These are phyloP conservation scores for Chamaecyparis obtusa DNA, from an alignment of 75 land plant genomes.

Conservation along the genomic window DNA sequence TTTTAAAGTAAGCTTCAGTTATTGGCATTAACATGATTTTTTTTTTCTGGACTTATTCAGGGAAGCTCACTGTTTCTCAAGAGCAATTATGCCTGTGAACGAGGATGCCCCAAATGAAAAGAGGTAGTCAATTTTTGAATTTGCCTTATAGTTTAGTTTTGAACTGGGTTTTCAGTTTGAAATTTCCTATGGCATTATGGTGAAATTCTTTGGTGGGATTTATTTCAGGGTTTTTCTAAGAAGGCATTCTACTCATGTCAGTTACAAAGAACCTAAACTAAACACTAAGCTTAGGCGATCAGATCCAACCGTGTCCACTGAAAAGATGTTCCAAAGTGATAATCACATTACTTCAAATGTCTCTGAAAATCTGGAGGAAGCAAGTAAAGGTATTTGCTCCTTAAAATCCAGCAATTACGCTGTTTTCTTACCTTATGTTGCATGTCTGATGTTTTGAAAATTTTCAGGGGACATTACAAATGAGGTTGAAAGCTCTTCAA, in stretches of 20 bases:
- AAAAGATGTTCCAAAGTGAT: neutral
- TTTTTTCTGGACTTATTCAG: no score
- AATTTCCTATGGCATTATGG: neutral
- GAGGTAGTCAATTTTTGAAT: no score
- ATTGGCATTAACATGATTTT: no score
- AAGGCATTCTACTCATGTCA: neutral
- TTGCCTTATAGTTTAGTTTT: no score
- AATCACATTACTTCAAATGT: neutral
- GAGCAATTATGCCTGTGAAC: no score
- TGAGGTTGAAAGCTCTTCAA: neutral
- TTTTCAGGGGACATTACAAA: neutral
- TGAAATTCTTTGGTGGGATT: neutral
- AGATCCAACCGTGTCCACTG: neutral
- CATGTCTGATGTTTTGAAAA: neutral
- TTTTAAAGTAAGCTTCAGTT: neutral
- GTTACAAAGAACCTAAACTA: neutral
- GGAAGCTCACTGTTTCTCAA: no score
- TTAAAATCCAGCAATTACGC: neutral
- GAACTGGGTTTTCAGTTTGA: neutral
- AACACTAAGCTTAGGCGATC: neutral
- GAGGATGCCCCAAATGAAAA: no score
- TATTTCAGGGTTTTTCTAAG: neutral
- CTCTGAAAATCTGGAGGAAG: neutral
- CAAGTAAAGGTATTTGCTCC: neutral
- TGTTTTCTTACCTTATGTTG: neutral